A percentile compares a stretch with the other conserved stretches of the same genome.
Conservation (phyloP, 2,329 filamentous ascomycete species). For the Pseudogymnoascus sp. region DNA sequence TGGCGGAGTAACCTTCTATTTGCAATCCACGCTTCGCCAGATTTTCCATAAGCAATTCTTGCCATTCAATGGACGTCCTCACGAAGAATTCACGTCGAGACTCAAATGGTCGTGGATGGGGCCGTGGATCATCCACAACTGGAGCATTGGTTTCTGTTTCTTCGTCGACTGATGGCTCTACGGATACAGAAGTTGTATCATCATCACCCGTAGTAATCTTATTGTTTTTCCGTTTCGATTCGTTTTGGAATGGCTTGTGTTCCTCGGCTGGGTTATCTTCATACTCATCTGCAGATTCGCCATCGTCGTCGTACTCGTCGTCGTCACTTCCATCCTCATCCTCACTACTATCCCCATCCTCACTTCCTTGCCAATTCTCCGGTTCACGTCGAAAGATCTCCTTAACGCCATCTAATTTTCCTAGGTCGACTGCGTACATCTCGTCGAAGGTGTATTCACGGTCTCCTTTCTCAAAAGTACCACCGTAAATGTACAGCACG, state of each 20-base stretch:
- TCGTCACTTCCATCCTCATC: constrained; percentile 47
- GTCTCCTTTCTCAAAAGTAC: constrained; percentile 91
- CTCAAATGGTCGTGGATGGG: constrained; percentile 55
- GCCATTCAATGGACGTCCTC: constrained; percentile 82
- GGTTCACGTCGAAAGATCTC: constrained; percentile 81
- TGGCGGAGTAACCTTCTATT: constrained; percentile 62
- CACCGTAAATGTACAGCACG: constrained; percentile 86
- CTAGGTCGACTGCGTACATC: constrained; percentile 86
- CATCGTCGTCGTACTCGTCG: constrained; percentile 38
- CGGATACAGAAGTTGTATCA: constrained; percentile 25
- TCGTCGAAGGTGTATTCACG: constrained; percentile 95
- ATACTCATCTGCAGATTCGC: constrained; percentile 40
- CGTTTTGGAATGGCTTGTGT: constrained; percentile 33
- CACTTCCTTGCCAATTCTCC: constrained; percentile 71
- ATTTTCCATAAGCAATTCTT: constrained; percentile 71
- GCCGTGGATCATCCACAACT: constrained; percentile 24
- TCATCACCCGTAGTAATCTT: constrained; percentile 30
- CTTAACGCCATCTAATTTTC: constrained; percentile 87
- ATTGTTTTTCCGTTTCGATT: constrained; percentile 50
- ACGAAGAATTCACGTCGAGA: constrained; percentile 85
- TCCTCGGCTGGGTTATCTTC: constrained; percentile 34
- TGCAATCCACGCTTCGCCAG: constrained; percentile 60
- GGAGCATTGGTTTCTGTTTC: constrained; percentile 29
- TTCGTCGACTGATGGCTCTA: constrained; percentile 55
- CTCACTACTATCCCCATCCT: constrained; percentile 53